Conservation (phyloP, 257 asterid genomes). For the Cruciata laevipes region DNA sequence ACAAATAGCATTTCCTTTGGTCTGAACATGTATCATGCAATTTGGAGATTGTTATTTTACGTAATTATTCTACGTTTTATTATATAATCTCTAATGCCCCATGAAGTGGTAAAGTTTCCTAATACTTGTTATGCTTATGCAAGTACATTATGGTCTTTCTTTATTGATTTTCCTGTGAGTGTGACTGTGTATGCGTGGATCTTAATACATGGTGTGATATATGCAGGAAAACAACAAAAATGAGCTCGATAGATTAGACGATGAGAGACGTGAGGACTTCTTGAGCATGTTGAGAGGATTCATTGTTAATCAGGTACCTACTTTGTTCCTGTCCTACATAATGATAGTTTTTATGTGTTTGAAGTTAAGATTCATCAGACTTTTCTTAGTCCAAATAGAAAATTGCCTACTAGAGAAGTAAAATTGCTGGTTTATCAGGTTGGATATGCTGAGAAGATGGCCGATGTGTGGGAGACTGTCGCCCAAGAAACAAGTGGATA, state of each 20-base stretch:
- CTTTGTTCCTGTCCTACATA: neutral
- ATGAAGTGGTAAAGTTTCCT: neutral
- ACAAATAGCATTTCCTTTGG: neutral
- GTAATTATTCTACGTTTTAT: neutral
- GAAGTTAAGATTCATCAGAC: neutral
- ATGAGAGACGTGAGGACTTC: conserved; percentile 80
- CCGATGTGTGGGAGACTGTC: conserved; percentile 73
- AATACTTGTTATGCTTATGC: neutral
- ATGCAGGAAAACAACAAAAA: conserved; percentile 82
- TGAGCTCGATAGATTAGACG: conserved; percentile 85
- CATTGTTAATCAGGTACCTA: conserved; percentile 77
- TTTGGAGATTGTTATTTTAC: neutral
- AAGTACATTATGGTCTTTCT: neutral
- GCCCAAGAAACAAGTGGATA: conserved; percentile 79
- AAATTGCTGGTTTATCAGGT: conserved; percentile 41
- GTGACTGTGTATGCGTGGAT: neutral
- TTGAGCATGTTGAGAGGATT: conserved; percentile 87
- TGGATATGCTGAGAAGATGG: conserved; percentile 95
- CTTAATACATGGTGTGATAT: conserved; percentile 9
- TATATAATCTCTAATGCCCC: neutral
- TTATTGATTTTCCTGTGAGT: neutral
- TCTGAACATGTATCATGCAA: neutral
- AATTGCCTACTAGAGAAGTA: neutral
- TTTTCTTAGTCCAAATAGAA: neutral
- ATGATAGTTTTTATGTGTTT: neutral